Conservation (phyloP, 495 filamentous ascomycete species). For the Alectoria sarmentosa region DNA sequence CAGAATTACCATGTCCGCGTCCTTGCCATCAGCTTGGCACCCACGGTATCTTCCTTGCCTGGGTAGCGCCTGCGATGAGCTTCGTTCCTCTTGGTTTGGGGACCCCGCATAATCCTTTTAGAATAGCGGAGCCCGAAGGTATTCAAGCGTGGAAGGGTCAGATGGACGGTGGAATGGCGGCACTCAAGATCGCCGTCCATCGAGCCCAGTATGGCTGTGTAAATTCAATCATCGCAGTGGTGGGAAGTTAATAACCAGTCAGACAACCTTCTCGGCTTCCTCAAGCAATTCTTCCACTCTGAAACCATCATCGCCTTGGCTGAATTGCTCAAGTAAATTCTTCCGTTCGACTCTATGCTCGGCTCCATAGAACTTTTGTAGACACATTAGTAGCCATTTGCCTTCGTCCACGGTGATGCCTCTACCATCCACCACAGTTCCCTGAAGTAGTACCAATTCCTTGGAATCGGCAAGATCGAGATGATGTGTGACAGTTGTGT, state of each 20-base stretch:
- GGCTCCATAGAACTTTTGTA: constrained; percentile 90
- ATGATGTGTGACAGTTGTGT: constrained; percentile 90
- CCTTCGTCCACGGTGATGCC: constrained; percentile 76
- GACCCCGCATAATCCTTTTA: not conserved
- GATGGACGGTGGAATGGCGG: not conserved
- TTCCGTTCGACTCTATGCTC: constrained; percentile 43
- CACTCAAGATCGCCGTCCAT: not conserved
- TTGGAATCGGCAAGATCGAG: constrained; percentile 65
- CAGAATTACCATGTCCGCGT: not conserved
- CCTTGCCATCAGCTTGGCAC: not conserved
- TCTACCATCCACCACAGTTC: constrained; percentile 64
- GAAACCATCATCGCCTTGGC: constrained; percentile 65
- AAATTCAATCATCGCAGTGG: too few relatives aligned
- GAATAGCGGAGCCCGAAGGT: too few relatives aligned
- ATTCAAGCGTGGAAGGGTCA: not conserved
- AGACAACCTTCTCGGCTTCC: constrained; percentile 73
- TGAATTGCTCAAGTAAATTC: constrained; percentile 75
- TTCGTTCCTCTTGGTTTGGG: not conserved
- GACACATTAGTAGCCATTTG: constrained; percentile 80
- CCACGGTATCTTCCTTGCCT: not conserved
- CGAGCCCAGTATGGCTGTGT: too few relatives aligned
- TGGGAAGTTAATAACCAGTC: not conserved
- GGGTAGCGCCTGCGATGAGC: not conserved
- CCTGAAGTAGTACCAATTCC: constrained; percentile 77
- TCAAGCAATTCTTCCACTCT: constrained; percentile 77